Evolutionary conservation across 2,329 filamentous ascomycete genomes (phyloP).

Genomic region (Ophiocordyceps robertsii): DNA sequence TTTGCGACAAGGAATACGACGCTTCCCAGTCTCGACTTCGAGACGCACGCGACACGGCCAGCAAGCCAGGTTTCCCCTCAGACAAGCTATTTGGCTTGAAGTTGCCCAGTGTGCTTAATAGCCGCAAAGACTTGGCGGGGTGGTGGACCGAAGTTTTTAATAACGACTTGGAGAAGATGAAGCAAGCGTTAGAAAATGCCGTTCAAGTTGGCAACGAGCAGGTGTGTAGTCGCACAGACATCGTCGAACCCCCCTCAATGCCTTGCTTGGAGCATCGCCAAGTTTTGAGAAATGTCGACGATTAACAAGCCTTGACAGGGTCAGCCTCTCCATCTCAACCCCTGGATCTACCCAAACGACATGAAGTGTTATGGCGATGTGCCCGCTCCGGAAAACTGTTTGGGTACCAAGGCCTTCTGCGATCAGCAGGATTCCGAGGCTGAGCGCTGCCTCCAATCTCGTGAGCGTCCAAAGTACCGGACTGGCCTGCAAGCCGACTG

Average conservation of each 20-base stretch:
- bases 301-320: too few relatives aligned
- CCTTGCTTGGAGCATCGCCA: too few relatives aligned
- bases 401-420: background rate
- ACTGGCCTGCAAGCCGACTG: background rate
- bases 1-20: background rate
- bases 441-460: background rate
- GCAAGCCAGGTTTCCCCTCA: background rate
- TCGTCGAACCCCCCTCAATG: background rate
- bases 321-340: background rate
- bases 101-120: background rate
- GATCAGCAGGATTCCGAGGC: background rate
- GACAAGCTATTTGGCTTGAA: background rate
- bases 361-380: background rate
- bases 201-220: background rate
- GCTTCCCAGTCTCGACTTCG: background rate
- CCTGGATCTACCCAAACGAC: background rate
- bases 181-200: background rate
- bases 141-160: background rate
- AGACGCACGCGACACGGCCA: background rate
- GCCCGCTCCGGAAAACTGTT: background rate
- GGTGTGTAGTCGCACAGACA: background rate
- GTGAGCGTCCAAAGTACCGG: background rate
- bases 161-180: background rate
- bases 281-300: too few relatives aligned
- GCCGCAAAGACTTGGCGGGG: too few relatives aligned